phyloP scores from a whole-genome alignment of 371 early-diverging fungal genomes.

The Lichtheimia corymbifera region DNA sequence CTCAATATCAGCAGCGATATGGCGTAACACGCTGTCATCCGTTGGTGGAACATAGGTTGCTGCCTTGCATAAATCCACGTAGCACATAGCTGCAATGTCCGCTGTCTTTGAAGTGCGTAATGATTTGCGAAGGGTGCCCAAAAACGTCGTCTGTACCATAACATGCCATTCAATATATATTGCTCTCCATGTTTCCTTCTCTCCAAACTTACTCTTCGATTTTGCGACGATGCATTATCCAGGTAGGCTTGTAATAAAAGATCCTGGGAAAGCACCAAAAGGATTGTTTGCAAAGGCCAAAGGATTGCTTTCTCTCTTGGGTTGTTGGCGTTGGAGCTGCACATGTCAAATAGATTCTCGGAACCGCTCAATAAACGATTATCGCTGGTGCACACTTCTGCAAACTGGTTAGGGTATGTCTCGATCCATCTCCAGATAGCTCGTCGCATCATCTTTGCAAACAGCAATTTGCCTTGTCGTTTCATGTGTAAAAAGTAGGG shows the following conservation, averaged over 20 bases:
- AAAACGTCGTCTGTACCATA: constrained; percentile 55
- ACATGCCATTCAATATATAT: neutral
- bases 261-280: constrained; percentile 77
- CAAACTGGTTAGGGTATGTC: constrained; percentile 70
- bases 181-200: neutral
- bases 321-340: constrained; percentile 68
- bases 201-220: constrained; percentile 33
- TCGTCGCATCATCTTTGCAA: constrained; percentile 69
- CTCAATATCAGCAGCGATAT: constrained; percentile 73
- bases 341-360: constrained; percentile 77
- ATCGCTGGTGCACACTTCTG: constrained; percentile 59
- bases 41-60: constrained; percentile 68
- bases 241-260: constrained; percentile 58
- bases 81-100: constrained; percentile 75
- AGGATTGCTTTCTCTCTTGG: constrained; percentile 63
- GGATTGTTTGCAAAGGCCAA: constrained; percentile 83
- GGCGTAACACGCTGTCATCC: constrained; percentile 64
- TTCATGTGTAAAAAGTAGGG: constrained; percentile 66
- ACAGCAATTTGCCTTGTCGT: constrained; percentile 62
- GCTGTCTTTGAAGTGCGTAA: constrained; percentile 58
- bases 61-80: constrained; percentile 80
- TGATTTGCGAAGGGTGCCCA: constrained; percentile 66
- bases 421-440: constrained; percentile 91
- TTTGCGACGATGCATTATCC: constrained; percentile 32
- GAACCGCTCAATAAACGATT: constrained; percentile 68